Evolutionary conservation across 495 filamentous ascomycete genomes (phyloP).

Genomic region (Penicillium riverlandense): DNA sequence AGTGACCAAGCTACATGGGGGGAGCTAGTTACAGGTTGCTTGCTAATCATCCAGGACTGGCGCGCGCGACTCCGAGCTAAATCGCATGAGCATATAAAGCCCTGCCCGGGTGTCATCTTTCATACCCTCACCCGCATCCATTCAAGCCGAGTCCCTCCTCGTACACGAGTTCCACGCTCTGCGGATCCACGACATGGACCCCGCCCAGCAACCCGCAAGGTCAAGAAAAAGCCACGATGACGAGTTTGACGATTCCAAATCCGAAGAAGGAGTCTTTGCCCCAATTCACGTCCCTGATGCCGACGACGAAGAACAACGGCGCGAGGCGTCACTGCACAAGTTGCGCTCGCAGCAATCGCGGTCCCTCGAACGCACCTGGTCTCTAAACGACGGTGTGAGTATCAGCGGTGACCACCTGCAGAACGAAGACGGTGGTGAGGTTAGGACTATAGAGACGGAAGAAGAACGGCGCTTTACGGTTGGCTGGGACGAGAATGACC

Average conservation of each 20-base stretch:
- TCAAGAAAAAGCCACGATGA: neutral
- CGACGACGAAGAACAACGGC: conserved; percentile 5
- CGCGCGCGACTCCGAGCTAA: too few species aligned
- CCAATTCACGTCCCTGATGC: conserved; percentile 14
- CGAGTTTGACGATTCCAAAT: conserved; percentile 6
- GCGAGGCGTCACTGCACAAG: conserved; percentile 9
- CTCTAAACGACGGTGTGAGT: conserved; percentile 57
- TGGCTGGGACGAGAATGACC: conserved; percentile 67
- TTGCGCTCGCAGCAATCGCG: conserved; percentile 16
- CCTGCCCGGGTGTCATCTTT: too few species aligned
- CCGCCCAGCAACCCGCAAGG: neutral
- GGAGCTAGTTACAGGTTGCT: too few species aligned
- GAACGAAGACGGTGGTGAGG: conserved; percentile 5
- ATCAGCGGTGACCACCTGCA: conserved; percentile 27
- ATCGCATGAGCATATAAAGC: too few species aligned
- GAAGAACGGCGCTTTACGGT: conserved; percentile 49
- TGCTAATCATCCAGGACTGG: too few species aligned
- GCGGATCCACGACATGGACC: neutral
- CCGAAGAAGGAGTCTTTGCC: conserved; percentile 17
- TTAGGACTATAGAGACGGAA: conserved; percentile 3
- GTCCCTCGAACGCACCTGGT: conserved; percentile 37
- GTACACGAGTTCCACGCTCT: too few species aligned
- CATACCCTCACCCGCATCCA: too few species aligned
- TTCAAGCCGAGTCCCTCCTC: too few species aligned
- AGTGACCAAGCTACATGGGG: too few species aligned